Evolutionary conservation across 1,284 basidiomycete genomes (phyloP).

Genomic region (Malassezia sympodialis): DNA sequence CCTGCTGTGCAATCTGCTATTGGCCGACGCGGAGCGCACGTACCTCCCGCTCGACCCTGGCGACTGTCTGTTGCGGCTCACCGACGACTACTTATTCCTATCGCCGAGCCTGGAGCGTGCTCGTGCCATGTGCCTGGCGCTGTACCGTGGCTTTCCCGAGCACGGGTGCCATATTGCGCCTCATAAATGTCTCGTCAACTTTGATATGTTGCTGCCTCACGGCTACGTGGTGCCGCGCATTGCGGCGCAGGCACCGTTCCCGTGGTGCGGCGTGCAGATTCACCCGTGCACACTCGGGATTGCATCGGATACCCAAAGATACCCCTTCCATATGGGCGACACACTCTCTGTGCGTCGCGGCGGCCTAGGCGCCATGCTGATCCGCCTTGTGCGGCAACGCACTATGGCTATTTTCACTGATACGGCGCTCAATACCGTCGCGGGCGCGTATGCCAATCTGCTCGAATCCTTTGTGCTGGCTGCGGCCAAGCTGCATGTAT

Average conservation of each 20-base stretch:
- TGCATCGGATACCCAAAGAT: constrained; percentile 29
- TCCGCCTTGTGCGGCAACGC: constrained; percentile 16
- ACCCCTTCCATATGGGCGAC: constrained; percentile 33
- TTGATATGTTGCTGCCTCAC: constrained; percentile 65
- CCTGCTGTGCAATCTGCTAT: constrained; percentile 69
- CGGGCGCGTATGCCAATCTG: constrained; percentile 65
- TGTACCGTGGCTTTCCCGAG: constrained; percentile 64
- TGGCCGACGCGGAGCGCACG: constrained; percentile 70
- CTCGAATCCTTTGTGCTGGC: constrained; percentile 76
- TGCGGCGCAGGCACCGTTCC: constrained; percentile 20
- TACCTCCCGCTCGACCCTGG: neutral
- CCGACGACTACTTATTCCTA: constrained; percentile 88
- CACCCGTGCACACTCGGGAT: constrained; percentile 27
- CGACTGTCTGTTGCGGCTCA: constrained; percentile 57
- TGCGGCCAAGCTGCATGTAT: constrained; percentile 78
- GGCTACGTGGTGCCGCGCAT: constrained; percentile 48
- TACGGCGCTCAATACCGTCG: constrained; percentile 58
- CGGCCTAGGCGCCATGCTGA: constrained; percentile 36
- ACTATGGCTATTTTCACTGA: constrained; percentile 67
- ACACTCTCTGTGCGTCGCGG: constrained; percentile 44
- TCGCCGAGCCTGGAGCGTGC: constrained; percentile 63
- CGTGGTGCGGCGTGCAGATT: constrained; percentile 44
- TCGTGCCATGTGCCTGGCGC: constrained; percentile 61
- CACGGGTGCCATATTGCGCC: constrained; percentile 82
- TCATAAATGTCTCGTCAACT: constrained; percentile 81